Percentiles rank a stretch among this genome's conserved stretches.
phyloP scores from a whole-genome alignment of 108 stramenopile genomes.

The Mayamaea pseudoterrestris region DNA sequence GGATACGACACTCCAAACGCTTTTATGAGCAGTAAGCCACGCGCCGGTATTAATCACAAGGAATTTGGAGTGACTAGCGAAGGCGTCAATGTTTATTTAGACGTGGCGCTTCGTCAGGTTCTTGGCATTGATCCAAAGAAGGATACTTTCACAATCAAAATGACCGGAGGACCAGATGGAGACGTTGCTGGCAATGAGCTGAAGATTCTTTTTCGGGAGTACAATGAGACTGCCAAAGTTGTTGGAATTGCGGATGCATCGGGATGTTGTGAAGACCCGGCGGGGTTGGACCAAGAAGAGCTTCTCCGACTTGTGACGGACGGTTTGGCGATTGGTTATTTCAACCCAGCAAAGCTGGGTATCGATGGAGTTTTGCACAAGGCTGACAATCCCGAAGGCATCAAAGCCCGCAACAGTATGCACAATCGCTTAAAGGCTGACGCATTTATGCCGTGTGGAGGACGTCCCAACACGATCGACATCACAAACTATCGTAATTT shows the following conservation, averaged over 20 bases:
- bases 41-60: constrained; percentile 96
- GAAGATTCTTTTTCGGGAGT: constrained; percentile 90
- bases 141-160: constrained; percentile 86
- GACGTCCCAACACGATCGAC: constrained; percentile 93
- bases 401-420: constrained; percentile 93
- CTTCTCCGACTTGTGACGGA: constrained; percentile 78
- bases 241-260: constrained; percentile 95
- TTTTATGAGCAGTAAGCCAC: constrained; percentile 96
- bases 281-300: constrained; percentile 84
- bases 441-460: constrained; percentile 95
- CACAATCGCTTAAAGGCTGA: constrained; percentile 93
- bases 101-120: constrained; percentile 77
- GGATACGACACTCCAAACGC: constrained; percentile 87
- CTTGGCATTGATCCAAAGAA: constrained; percentile 76
- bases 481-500: constrained; percentile 80
- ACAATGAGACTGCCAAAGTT: constrained; percentile 87
- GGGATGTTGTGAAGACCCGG: constrained; percentile 93
- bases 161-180: constrained; percentile 97
- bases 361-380: constrained; percentile 48
- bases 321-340: constrained; percentile 65
- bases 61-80: constrained; percentile 95
- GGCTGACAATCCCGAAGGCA: constrained; percentile 78
- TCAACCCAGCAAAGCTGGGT: constrained; percentile 68
- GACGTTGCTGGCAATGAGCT: constrained; percentile 98
- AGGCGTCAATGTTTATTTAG: constrained; percentile 91